Evolutionary conservation across 2,329 filamentous ascomycete genomes (phyloP), one percentile per base, ranked within the genome.

Genomic region (Thelonectria blattea): DNA sequence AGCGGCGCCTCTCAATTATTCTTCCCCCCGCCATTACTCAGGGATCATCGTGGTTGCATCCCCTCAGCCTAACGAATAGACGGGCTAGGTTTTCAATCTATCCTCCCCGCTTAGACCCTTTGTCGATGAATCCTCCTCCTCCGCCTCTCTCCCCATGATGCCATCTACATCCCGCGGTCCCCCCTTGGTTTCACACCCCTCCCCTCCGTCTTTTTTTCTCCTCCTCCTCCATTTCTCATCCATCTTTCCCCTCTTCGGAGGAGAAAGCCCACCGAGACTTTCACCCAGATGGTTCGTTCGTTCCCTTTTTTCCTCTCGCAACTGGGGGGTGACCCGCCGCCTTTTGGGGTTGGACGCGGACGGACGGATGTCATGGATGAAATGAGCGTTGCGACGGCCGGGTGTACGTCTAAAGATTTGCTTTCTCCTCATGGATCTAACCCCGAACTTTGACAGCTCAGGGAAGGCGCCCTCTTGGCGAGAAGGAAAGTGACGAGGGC

Each of bases 361-460:
- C 58, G 68, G 65, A 60, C 58, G 61, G 68, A 64, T 39, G 45
- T 27, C 45, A 47, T 47, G 67, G 67, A 67, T 55, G 56, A 37
- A 43, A 53, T 53, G 39, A 34, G 53, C 39, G 24, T 34, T 22
- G 52, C 53, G 41, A 20, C 17, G 17, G 27, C n/a, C 17, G 17
- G 42, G 34, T 22, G 47, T 43, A 37, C 24, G 46, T 49, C 41
- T 56, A 49, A 48, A 52, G 42, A n/a, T n/a, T 41, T 49, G 46
- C 39, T 24, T 41, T 15, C 37, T 15, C 37, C 18, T 51, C 37
- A 27, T 42, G 43, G 17, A 39, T 41, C 39, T 53, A 6, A 5
- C 34, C 11, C 34, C 34, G 4, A 37, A 37, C 34, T 30, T 30
- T 37, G 34, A 37, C 34, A 37, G 15, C 15, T 37, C 51, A 46